Evolutionary conservation across 306 rosid species (phyloP), one percentile per base, ranked within the genome.

Genomic region (Gillenia trifoliata): DNA sequence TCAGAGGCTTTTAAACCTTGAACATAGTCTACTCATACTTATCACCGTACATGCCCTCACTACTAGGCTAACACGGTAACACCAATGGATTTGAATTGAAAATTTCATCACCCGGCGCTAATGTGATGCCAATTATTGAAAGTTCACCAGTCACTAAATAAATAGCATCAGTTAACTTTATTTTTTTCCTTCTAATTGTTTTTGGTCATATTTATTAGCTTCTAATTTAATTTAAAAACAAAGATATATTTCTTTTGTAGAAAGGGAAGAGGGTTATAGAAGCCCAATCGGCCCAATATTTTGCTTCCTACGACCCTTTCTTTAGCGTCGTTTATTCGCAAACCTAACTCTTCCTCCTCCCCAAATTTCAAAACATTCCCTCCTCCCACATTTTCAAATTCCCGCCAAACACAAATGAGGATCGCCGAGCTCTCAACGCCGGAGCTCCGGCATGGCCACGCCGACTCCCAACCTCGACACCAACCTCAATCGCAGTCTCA

Each of bases 361-460:
- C 22, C 22, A 10, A 33, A 68, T 1, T 19, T 49, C 41, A 19
- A 17, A 25, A 61, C 7, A 13, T 23, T 50, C 12, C 68, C 79
- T 50, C 52, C 57, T 28, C 4, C 4, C 23, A 22, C 23, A 52
- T 67, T 49, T 45, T 34, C 47, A 47, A 5, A 50, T 80, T 83
- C 91, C 87, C 97, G 91, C 97, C 87, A 88, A 86, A 84, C 15
- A 25, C 71, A 29, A 40, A 94, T 91, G 98, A 85, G 88, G 80
- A 94, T 94, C 47, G 90, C 92, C 13, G 98, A 94, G 82, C 78
- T 90, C 11, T 81, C 88, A 29, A 68, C 87, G 34, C 93, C 83
- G 80, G 89, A 88, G 64, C 63, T 64, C 82, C 75, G 75, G 61
- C 79, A 26, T 49, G 43, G 64, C 25, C 83, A 72, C 31, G 66